A percentile compares a stretch with the other conserved stretches of the same genome.
These are phyloP conservation scores for Dactylellina cionopaga DNA, from an alignment of 2,329 filamentous ascomycete genomes.

Conservation along the genomic window DNA sequence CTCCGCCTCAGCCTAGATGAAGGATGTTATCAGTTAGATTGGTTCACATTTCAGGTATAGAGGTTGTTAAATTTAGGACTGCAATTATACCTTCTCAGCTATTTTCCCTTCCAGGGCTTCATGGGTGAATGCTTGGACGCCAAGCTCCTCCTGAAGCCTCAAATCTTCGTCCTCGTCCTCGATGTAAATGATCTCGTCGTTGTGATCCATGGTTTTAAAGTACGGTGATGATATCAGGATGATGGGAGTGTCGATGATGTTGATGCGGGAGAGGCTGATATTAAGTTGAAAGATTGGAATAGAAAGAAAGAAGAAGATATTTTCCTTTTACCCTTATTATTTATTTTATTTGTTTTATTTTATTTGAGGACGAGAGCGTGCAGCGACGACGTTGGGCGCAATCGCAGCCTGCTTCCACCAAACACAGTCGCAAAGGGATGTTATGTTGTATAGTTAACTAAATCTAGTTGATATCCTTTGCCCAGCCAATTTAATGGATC, in stretches of 20 bases:
- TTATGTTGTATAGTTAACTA: too few relatives aligned
- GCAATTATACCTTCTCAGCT: constrained; percentile 31
- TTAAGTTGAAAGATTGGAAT: background rate
- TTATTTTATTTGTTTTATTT: too few relatives aligned
- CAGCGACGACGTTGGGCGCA: too few relatives aligned
- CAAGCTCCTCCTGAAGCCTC: constrained; percentile 42
- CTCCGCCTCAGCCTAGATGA: constrained; percentile 27
- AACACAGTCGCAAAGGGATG: too few relatives aligned
- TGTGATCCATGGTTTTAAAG: background rate
- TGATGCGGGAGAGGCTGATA: background rate
- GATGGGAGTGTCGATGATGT: background rate
- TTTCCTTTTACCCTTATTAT: too few relatives aligned
- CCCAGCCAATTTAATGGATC: too few relatives aligned
- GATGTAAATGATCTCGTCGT: background rate
- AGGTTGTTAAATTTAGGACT: background rate
- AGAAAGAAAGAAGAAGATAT: background rate
- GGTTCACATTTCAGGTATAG: background rate
- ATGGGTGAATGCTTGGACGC: constrained; percentile 45
- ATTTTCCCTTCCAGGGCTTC: constrained; percentile 41
- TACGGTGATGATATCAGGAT: constrained; percentile 5
- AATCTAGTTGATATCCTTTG: too few relatives aligned
- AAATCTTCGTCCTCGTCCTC: constrained; percentile 43
- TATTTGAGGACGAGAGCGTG: too few relatives aligned
- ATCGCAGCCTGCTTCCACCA: too few relatives aligned
- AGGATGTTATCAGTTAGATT: background rate